Percentiles rank a stretch among this genome's conserved stretches.
These are phyloP conservation scores for Malassezia equina DNA, from an alignment of 1,284 basidiomycete species.

Conservation along the genomic window DNA sequence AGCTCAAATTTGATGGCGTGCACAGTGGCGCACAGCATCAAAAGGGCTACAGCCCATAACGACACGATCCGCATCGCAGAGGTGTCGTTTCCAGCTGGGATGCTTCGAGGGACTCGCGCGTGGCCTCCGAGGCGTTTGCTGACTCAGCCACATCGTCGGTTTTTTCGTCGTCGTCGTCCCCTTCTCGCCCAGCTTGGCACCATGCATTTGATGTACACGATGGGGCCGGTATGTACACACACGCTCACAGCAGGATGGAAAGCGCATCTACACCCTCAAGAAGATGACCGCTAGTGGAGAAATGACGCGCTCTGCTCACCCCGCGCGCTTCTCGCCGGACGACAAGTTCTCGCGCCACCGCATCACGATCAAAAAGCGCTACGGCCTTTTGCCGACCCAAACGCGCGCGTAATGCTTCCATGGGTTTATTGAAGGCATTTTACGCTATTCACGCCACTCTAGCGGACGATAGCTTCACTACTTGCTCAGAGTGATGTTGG, in stretches of 20 bases:
- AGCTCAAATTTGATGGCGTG: conserved; percentile 45
- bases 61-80: background rate
- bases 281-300: conserved; percentile 36
- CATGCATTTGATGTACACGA: conserved; percentile 48
- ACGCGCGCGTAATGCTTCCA: background rate
- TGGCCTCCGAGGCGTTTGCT: background rate
- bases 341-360: conserved; percentile 48
- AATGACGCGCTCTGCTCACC: conserved; percentile 44
- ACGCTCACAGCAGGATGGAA: conserved; percentile 30
- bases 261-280: conserved; percentile 47
- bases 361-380: conserved; percentile 45
- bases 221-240: conserved; percentile 26
- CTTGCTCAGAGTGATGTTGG: background rate
- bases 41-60: conserved; percentile 3
- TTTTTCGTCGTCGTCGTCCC: background rate
- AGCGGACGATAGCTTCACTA: background rate
- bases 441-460: no score
- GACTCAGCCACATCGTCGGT: background rate
- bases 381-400: conserved; percentile 38
- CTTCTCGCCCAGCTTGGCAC: conserved; percentile 6
- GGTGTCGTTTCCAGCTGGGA: background rate
- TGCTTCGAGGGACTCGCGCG: background rate
- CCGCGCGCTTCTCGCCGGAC: conserved; percentile 46
- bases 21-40: conserved; percentile 6
- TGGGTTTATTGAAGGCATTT: background rate